These are phyloP conservation scores for Lactarius evosmus DNA, from an alignment of 768 basidiomycete genomes.

Conservation along the genomic window DNA sequence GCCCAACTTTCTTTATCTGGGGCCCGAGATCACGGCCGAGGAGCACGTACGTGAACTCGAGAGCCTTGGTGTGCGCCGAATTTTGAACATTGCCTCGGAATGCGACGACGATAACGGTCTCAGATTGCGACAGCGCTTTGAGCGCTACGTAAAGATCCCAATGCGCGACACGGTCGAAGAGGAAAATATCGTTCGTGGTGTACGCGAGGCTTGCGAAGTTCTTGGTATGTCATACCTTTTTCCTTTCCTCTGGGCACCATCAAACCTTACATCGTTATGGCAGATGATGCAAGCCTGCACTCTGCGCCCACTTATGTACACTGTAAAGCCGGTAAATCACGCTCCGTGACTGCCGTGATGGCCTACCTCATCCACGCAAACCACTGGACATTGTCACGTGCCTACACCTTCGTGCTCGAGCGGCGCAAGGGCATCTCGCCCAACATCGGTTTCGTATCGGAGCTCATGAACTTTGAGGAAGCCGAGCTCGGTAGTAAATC, in stretches of 20 bases:
- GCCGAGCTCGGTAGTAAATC: constrained; percentile 78
- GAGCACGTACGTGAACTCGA: constrained; percentile 76
- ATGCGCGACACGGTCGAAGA: constrained; percentile 97
- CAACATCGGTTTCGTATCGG: constrained; percentile 96
- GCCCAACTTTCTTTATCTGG: constrained; percentile 86
- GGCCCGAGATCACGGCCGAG: constrained; percentile 74
- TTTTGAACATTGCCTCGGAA: constrained; percentile 89
- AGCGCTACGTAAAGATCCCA: constrained; percentile 80
- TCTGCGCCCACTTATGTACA: constrained; percentile 91
- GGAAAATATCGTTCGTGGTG: constrained; percentile 75
- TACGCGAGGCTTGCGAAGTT: constrained; percentile 81
- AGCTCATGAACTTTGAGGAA: constrained; percentile 96
- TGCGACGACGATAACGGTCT: constrained; percentile 84
- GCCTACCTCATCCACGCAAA: constrained; percentile 97
- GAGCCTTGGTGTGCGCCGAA: constrained; percentile 74
- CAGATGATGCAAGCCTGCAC: constrained; percentile 90
- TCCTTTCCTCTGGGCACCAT: constrained; percentile 10
- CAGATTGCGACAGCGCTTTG: constrained; percentile 64
- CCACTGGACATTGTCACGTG: constrained; percentile 90
- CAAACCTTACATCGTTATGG: neutral
- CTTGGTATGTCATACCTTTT: constrained; percentile 58
- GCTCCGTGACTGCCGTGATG: constrained; percentile 95
- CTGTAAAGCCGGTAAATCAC: constrained; percentile 93
- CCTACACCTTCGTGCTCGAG: constrained; percentile 90
- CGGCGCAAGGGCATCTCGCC: constrained; percentile 93